These are phyloP conservation scores for Heracleum sosnowskyi DNA, from an alignment of 129 eudicot species.

Conservation along the genomic window DNA sequence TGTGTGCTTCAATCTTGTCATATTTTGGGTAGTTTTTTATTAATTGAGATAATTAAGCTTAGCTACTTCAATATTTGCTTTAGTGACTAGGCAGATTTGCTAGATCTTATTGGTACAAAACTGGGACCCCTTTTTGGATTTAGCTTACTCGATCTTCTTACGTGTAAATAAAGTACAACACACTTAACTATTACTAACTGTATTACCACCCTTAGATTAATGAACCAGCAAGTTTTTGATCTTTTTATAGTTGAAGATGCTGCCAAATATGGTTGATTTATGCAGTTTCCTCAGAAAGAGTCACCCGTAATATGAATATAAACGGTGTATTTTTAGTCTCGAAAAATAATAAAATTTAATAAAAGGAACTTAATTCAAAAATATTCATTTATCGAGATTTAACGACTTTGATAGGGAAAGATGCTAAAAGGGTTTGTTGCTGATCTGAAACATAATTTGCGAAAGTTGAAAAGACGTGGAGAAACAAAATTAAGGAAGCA, in stretches of 20 bases:
- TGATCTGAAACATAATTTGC: neutral
- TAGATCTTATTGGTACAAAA: slow-evolving; percentile 15
- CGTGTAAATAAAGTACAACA: slow-evolving; percentile 15
- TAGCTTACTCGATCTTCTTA: neutral
- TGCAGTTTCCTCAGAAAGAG: too few relatives aligned
- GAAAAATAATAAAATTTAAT: too few relatives aligned
- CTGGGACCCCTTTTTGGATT: neutral
- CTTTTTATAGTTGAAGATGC: neutral
- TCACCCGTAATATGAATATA: too few relatives aligned
- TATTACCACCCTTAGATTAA: slow-evolving; percentile 9
- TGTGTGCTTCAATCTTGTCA: neutral
- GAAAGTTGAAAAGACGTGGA: neutral
- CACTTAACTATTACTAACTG: slow-evolving; percentile 13
- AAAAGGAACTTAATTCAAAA: too few relatives aligned
- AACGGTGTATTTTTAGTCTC: too few relatives aligned
- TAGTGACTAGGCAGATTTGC: slow-evolving; percentile 4
- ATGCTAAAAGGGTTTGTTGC: neutral
- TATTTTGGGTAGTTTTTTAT: neutral
- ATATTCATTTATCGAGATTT: too few relatives aligned
- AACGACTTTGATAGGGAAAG: too few relatives aligned
- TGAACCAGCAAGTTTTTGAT: neutral
- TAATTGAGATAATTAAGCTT: neutral
- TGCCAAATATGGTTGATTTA: neutral
- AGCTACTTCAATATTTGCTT: neutral
- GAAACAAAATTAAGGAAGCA: neutral